Conservation (phyloP, 2,329 filamentous ascomycete species). For the Colletotrichum zoysiae region DNA sequence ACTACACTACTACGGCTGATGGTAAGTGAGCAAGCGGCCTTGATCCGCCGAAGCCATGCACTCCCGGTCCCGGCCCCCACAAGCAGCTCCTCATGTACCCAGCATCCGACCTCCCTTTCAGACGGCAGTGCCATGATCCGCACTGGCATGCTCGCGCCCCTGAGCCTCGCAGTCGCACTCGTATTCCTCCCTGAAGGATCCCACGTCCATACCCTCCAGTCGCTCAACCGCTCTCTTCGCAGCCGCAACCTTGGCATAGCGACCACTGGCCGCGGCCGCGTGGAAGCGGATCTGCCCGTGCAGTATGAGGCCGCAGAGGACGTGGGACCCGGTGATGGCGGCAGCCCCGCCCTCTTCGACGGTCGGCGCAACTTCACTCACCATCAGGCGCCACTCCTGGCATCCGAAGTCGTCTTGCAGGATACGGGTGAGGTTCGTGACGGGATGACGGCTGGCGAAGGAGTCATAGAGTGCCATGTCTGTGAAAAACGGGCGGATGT, state of each 20-base stretch:
- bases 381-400: conserved; percentile 66
- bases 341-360: conserved; percentile 54
- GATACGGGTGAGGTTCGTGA: conserved; percentile 76
- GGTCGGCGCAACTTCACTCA: conserved; percentile 60
- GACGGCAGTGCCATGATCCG: conserved; percentile 18
- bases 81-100: not conserved
- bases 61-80: not conserved
- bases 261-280: conserved; percentile 70
- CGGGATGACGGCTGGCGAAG: conserved; percentile 88
- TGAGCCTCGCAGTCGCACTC: conserved; percentile 71
- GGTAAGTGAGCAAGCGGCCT: not conserved
- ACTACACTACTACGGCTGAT: not conserved
- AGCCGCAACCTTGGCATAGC: conserved; percentile 79
- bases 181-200: conserved; percentile 71
- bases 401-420: conserved; percentile 77
- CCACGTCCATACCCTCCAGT: conserved; percentile 59
- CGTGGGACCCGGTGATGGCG: conserved; percentile 59
- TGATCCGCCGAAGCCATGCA: not conserved
- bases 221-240: conserved; percentile 69
- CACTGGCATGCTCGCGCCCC: conserved; percentile 35
- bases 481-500: conserved; percentile 82
- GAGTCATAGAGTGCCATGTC: conserved; percentile 91
- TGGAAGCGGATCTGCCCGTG: conserved; percentile 78
- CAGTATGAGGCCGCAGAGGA: conserved; percentile 81
- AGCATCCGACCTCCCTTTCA: conserved; percentile 6